Conservation (phyloP, 208 protist genomes). For the Acanthamoeba pearcei region DNA sequence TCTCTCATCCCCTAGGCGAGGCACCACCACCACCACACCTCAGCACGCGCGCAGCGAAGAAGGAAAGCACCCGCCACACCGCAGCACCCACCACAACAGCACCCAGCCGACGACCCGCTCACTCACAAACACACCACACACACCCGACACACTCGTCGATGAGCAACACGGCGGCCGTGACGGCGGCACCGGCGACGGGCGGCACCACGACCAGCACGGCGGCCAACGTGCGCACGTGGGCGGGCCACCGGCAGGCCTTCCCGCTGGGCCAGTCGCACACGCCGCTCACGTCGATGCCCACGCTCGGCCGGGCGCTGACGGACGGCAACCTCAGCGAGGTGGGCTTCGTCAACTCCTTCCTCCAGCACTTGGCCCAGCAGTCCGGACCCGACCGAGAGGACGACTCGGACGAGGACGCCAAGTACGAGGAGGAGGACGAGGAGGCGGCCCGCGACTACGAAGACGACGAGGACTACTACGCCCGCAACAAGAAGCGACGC, state of each 20-base stretch:
- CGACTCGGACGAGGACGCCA: conserved; percentile 51
- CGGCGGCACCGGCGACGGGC: neutral
- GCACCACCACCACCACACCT: too few relatives aligned
- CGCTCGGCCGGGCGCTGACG: conserved; percentile 28
- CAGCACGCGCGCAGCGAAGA: too few relatives aligned
- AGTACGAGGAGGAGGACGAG: neutral
- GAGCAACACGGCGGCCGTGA: neutral
- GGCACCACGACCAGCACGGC: neutral
- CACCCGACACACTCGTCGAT: neutral
- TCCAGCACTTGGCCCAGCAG: conserved; percentile 46
- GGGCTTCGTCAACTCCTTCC: conserved; percentile 59
- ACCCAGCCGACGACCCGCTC: too few relatives aligned
- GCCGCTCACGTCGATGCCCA: conserved; percentile 68
- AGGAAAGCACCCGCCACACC: too few relatives aligned
- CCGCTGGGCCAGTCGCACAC: conserved; percentile 61
- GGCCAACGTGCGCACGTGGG: conserved; percentile 32
- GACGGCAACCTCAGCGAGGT: conserved; percentile 53
- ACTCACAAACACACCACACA: too few relatives aligned
- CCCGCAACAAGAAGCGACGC: conserved; percentile 9
- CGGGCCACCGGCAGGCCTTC: conserved; percentile 48
- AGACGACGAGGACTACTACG: conserved; percentile 69
- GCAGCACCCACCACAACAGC: too few relatives aligned
- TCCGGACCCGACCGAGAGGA: conserved; percentile 4
- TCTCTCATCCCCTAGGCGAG: neutral
- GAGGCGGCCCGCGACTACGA: conserved; percentile 1